A percentile compares a stretch with the other conserved stretches of the same genome.
Evolutionary conservation across 345 rosid species (phyloP).

Genomic region (Cardamine resedifolia): DNA sequence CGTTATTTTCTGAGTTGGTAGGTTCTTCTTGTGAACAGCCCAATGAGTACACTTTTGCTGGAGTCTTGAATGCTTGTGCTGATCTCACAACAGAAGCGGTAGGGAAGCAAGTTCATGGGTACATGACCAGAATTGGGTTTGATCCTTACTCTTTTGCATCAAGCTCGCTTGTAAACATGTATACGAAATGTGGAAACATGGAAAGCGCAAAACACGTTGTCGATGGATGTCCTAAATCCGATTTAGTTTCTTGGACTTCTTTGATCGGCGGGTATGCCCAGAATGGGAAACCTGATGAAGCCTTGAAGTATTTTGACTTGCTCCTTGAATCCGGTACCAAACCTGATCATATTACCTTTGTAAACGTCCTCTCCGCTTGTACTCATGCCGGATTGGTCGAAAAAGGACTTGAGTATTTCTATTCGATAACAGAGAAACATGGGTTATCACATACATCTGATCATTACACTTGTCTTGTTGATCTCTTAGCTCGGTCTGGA

Average conservation of each 20-base stretch:
- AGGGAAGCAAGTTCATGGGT: constrained; percentile 84
- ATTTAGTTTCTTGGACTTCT: constrained; percentile 84
- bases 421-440: constrained; percentile 58
- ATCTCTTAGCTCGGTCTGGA: constrained; percentile 74
- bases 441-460: constrained; percentile 66
- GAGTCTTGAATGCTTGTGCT: constrained; percentile 74
- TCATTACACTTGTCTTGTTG: constrained; percentile 83
- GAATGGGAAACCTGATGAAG: constrained; percentile 66
- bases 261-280: constrained; percentile 81
- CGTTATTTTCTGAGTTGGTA: constrained; percentile 53
- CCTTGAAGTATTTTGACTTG: constrained; percentile 62
- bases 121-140: constrained; percentile 65
- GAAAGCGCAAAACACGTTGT: constrained; percentile 65
- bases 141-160: constrained; percentile 67
- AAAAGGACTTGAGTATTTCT: constrained; percentile 65
- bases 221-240: constrained; percentile 48
- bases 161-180: constrained; percentile 85
- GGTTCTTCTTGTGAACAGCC: constrained; percentile 64
- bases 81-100: constrained; percentile 58
- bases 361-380: constrained; percentile 85
- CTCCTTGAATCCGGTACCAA: constrained; percentile 60
- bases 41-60: constrained; percentile 78
- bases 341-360: constrained; percentile 79
- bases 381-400: constrained; percentile 83
- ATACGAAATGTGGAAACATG: constrained; percentile 76